phyloP scores from a whole-genome alignment of 2,329 filamentous ascomycete genomes.

The Albifimbria verrucaria region DNA sequence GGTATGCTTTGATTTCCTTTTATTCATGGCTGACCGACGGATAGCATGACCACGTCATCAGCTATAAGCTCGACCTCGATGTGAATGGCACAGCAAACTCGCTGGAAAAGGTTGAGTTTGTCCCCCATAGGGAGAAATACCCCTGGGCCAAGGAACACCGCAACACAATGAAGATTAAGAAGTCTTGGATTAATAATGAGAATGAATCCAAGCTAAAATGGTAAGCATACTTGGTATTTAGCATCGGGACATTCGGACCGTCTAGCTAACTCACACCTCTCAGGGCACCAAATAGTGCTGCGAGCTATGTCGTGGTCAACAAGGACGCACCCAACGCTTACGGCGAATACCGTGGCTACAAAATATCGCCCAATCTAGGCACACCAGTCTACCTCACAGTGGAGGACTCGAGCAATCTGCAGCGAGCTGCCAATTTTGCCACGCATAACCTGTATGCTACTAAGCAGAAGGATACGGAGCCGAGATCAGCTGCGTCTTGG shows the following conservation, averaged over 20 bases:
- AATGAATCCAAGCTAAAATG: constrained; percentile 44
- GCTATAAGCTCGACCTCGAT: constrained; percentile 53
- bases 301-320: constrained; percentile 41
- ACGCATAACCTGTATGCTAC: constrained; percentile 49
- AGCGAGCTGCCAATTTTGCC: constrained; percentile 44
- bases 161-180: constrained; percentile 50
- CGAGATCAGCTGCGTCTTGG: constrained; percentile 38
- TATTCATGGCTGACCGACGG: neutral
- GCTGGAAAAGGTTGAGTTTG: constrained; percentile 31
- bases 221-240: constrained; percentile 42
- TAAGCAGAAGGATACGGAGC: constrained; percentile 50
- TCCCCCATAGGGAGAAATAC: constrained; percentile 32
- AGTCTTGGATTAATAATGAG: constrained; percentile 39
- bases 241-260: constrained; percentile 14
- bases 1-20: neutral
- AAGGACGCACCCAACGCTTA: constrained; percentile 43
- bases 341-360: constrained; percentile 48
- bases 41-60: constrained; percentile 51
- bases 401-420: constrained; percentile 41
- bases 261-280: neutral
- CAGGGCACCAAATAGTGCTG: constrained; percentile 1
- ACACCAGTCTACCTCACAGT: constrained; percentile 39
- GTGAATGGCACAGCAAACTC: constrained; percentile 45
- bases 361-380: neutral
- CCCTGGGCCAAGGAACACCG: constrained; percentile 45